Percentiles rank a stretch among this genome's conserved stretches.
phyloP scores from a whole-genome alignment of 1,139 yeast genomes.

The Zhuliangozyma parablackwelliae region DNA sequence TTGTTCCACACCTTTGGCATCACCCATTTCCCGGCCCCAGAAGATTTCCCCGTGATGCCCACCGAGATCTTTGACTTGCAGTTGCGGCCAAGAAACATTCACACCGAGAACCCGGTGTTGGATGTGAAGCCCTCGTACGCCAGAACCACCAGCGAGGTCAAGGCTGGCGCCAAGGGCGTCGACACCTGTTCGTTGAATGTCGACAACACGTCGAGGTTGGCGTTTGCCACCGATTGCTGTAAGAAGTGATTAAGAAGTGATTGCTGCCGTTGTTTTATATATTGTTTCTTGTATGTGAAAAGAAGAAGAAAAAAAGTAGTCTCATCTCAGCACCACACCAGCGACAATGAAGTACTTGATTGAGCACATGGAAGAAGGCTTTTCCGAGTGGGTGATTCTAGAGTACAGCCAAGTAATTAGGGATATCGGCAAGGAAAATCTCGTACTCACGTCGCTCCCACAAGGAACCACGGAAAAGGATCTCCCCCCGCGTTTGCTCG shows the following conservation, averaged over 20 bases:
- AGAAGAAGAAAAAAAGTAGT: neutral
- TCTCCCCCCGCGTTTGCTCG: conserved; percentile 58
- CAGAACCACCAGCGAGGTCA: conserved; percentile 59
- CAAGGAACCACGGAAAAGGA: conserved; percentile 53
- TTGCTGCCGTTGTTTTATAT: neutral
- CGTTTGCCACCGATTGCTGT: conserved; percentile 22
- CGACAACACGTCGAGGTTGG: conserved; percentile 40
- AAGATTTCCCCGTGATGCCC: conserved; percentile 88
- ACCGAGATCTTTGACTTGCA: conserved; percentile 73
- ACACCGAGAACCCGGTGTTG: conserved; percentile 69
- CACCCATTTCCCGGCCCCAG: conserved; percentile 85
- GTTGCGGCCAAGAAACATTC: conserved; percentile 76
- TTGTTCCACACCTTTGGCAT: conserved; percentile 80
- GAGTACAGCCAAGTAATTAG: conserved; percentile 80
- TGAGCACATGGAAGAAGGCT: conserved; percentile 96
- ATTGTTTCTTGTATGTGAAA: neutral
- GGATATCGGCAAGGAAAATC: conserved; percentile 76
- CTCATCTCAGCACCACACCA: neutral
- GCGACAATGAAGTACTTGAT: conserved; percentile 75
- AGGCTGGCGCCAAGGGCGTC: conserved; percentile 27
- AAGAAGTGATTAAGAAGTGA: conserved; percentile 9
- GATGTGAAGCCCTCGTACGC: conserved; percentile 71
- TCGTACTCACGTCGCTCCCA: conserved; percentile 77
- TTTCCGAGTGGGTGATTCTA: conserved; percentile 90
- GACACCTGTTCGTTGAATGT: conserved; percentile 35